Percentiles rank a stretch among this genome's conserved stretches.
Conservation (phyloP, 2,329 filamentous ascomycete species). For the Trichophyton rubrum region DNA sequence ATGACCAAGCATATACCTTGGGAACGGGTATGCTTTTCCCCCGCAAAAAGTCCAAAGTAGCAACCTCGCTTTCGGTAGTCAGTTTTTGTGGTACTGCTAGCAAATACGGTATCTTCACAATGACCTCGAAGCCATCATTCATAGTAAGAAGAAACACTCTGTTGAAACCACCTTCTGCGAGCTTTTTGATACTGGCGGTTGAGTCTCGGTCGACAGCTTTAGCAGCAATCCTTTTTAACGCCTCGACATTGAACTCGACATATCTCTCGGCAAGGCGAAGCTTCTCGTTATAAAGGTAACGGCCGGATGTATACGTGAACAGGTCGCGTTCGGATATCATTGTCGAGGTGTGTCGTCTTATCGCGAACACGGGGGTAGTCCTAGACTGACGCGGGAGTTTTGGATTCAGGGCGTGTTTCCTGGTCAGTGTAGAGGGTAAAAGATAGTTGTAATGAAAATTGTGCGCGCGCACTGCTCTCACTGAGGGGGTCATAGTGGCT, state of each 20-base stretch:
- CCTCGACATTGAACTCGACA: constrained; percentile 11
- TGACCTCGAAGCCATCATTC: constrained; percentile 15
- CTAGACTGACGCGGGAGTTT: neutral
- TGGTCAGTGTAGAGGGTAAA: neutral
- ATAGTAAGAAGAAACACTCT: constrained; percentile 18
- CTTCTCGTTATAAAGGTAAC: neutral
- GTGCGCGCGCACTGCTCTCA: neutral
- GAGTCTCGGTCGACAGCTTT: constrained; percentile 6
- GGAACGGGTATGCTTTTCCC: constrained; percentile 25
- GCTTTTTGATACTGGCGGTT: constrained; percentile 12
- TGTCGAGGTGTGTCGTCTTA: neutral
- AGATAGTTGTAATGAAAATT: neutral
- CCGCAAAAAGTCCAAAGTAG: constrained; percentile 17
- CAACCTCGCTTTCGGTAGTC: constrained; percentile 25
- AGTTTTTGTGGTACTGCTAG: constrained; percentile 15
- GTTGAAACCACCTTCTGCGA: constrained; percentile 19
- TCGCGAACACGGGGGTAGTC: neutral
- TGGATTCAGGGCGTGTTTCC: neutral
- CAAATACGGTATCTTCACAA: constrained; percentile 19
- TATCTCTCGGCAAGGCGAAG: constrained; percentile 8
- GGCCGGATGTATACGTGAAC: too few species aligned
- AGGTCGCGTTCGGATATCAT: too few species aligned
- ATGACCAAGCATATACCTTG: constrained; percentile 24
- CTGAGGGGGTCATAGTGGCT: neutral
- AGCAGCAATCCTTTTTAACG: constrained; percentile 10